These are phyloP conservation scores for Opeltia flavorubescens DNA, from an alignment of 495 filamentous ascomycete genomes.

Conservation along the genomic window DNA sequence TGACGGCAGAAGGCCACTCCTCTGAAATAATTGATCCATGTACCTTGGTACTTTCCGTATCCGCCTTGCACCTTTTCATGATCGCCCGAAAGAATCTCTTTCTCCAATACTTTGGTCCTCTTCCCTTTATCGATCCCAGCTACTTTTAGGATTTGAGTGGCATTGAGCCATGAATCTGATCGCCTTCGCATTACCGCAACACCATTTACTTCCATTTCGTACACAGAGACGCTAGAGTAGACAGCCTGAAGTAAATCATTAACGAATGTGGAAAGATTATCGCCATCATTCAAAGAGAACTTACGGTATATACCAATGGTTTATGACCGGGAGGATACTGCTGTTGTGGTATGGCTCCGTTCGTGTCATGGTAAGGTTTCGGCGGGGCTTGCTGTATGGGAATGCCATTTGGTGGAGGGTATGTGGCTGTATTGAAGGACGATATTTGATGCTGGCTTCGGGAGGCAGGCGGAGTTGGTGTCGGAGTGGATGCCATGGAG, in stretches of 20 bases:
- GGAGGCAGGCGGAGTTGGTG: conserved; percentile 36
- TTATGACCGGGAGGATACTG: conserved; percentile 39
- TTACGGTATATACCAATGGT: conserved; percentile 67
- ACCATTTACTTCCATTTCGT: conserved; percentile 91
- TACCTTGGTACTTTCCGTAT: conserved; percentile 97
- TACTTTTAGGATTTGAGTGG: conserved; percentile 90
- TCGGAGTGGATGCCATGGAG: conserved; percentile 38
- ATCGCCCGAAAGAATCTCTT: conserved; percentile 87
- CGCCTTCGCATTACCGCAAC: conserved; percentile 90
- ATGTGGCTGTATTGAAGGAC: conserved; percentile 32
- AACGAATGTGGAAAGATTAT: too few species aligned
- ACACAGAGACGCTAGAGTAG: conserved; percentile 88
- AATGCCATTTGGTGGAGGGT: conserved; percentile 21
- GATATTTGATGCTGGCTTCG: conserved; percentile 29
- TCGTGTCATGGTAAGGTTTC: conserved; percentile 31
- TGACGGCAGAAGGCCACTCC: conserved; percentile 86
- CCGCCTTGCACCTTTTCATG: conserved; percentile 98
- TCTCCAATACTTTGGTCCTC: conserved; percentile 91
- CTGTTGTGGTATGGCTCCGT: conserved; percentile 34
- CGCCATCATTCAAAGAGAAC: conserved; percentile 15
- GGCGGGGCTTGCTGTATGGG: conserved; percentile 24
- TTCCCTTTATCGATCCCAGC: conserved; percentile 94
- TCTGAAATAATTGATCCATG: conserved; percentile 86
- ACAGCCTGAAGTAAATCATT: conserved; percentile 47
- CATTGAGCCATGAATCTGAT: conserved; percentile 84